Conservation (phyloP, 1,284 basidiomycete species). For the Austroboletus niveus region DNA sequence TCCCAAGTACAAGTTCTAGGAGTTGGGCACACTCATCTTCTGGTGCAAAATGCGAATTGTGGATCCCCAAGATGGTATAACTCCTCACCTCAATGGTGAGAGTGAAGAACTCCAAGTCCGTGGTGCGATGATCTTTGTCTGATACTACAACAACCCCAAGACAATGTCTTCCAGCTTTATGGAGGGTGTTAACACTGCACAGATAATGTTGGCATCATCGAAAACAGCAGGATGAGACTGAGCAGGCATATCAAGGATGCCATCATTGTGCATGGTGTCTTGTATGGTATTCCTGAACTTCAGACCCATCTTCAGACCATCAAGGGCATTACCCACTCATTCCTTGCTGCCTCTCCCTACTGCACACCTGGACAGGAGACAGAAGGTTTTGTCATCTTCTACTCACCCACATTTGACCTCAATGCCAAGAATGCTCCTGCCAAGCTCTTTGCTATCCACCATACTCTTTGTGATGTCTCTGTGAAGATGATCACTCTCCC, state of each 20-base stretch:
- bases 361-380: constrained; percentile 33
- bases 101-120: no score
- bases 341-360: constrained; percentile 17
- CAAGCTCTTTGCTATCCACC: constrained; percentile 17
- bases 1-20: constrained; percentile 29
- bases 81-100: constrained; percentile 20
- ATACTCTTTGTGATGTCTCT: constrained; percentile 18
- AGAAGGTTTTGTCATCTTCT: constrained; percentile 32
- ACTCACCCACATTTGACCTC: constrained; percentile 27
- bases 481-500: constrained; percentile 27
- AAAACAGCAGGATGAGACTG: no score
- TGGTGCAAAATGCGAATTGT: constrained; percentile 35
- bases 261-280: no score
- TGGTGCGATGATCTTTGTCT: no score
- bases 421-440: constrained; percentile 17
- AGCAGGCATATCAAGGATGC: no score
- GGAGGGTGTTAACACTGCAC: no score
- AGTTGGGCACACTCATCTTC: constrained; percentile 28
- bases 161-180: no score
- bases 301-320: no score
- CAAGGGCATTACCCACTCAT: no score
- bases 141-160: no score
- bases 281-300: no score
- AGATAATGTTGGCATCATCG: no score
- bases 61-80: constrained; percentile 28